Evolutionary conservation across 345 rosid species (phyloP), one percentile per base, ranked within the genome.

Genomic region (Rhizophora mangle): DNA sequence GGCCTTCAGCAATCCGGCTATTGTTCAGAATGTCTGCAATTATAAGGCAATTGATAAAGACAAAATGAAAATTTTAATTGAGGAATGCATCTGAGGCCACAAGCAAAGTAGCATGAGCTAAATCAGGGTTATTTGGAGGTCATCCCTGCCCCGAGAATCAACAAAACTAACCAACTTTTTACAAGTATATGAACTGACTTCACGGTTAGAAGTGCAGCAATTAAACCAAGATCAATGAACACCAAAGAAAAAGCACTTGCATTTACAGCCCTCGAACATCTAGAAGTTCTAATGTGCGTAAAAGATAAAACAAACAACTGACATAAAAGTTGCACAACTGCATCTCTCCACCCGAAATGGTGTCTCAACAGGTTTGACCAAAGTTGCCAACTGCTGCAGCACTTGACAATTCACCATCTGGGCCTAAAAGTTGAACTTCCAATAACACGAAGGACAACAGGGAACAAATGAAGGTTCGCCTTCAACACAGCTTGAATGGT

Each of bases 391-490:
- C 80, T 89, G 97, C 81, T 81, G 85, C 64, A 86, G 81, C 71
- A 90, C 88, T 69, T 84, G 93, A 60, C 54, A 74, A 76, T 75
- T 89, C 67, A 85, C 89, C 81, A 88, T 82, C 77, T 92, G 81
- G 77, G 85, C 81, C 84, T 95, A 72, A 95, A 89, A 69, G 84
- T 81, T 37, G 87, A 83, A 78, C 91, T 92, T 58, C 89, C 92
- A 24, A 89, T 96, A 70, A 95, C 93, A 76, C 88, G 94, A 79
- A 95, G 96, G 71, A 92, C 84, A 53, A 91, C 89, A 1, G 96
- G 91, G 76, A 92, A 88, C 72, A 87, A 70, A 71, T 92, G 90
- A 69, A 79, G 72, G 67, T 77, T 89, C 57, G 85, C 84, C 85
- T 86, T 89, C 62, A 87, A 74, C 75, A 86, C 76, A 69, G 81